Evolutionary conservation across 345 rosid species (phyloP).

Genomic region (Cardiospermum halicacabum): DNA sequence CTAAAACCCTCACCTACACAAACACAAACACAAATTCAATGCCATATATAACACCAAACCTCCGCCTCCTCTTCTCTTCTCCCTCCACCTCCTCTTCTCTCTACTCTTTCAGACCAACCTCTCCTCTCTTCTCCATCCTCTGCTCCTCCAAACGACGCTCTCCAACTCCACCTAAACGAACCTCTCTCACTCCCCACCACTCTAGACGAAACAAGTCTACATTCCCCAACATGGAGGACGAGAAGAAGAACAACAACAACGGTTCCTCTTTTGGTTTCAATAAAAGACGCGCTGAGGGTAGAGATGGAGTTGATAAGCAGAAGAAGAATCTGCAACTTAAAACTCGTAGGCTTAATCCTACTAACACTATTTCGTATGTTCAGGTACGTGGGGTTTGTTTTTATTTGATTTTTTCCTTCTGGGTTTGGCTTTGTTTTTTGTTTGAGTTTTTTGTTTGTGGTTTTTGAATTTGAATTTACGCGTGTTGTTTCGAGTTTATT

Average conservation of each 20-base stretch:
- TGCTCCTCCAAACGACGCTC: conserved; percentile 40
- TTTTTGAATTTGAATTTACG: conserved; percentile 1
- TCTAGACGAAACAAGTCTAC: conserved; percentile 34
- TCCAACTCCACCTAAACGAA: conserved; percentile 3
- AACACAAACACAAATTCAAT: conserved; percentile 17
- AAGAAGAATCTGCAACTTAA: conserved; percentile 73
- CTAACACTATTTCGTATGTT: conserved; percentile 81
- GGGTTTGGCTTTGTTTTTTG: conserved; percentile 14
- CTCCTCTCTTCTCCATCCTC: conserved; percentile 29
- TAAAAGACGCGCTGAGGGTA: conserved; percentile 79
- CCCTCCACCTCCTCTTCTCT: conserved; percentile 26
- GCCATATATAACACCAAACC: conserved; percentile 35
- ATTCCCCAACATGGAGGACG: conserved; percentile 20
- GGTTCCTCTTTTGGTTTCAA: conserved; percentile 54
- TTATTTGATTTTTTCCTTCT: not conserved
- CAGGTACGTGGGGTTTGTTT: conserved; percentile 47
- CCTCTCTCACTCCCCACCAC: conserved; percentile 24
- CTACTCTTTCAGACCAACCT: conserved; percentile 30
- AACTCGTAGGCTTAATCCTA: conserved; percentile 65
- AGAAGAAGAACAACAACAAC: conserved; percentile 35
- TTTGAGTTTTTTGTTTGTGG: too few relatives aligned
- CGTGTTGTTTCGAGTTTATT: too few relatives aligned
- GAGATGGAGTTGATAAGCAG: conserved; percentile 45
- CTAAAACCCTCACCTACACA: not conserved
- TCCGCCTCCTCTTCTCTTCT: conserved; percentile 43